Evolutionary conservation across 2,329 filamentous ascomycete genomes (phyloP).

Genomic region (Ophiostoma fasciatum): DNA sequence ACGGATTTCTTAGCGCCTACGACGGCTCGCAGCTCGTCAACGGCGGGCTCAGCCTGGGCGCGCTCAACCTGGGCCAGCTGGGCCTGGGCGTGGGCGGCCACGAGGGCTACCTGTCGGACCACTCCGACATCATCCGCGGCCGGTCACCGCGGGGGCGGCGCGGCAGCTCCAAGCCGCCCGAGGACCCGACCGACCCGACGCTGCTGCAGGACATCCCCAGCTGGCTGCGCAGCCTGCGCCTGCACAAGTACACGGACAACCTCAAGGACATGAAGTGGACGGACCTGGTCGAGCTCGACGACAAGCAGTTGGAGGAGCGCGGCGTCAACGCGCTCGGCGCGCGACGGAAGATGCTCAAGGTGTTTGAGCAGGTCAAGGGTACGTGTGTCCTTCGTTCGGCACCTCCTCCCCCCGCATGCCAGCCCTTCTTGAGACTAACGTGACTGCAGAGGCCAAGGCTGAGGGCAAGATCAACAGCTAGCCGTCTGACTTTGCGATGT

Average conservation of each 20-base stretch:
- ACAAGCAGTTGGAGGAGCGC: slow-evolving; percentile 80
- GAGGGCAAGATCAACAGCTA: too few relatives aligned
- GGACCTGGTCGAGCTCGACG: slow-evolving; percentile 80
- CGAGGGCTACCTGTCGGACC: slow-evolving; percentile 86
- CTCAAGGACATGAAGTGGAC: slow-evolving; percentile 96
- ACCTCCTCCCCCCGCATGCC: too few relatives aligned
- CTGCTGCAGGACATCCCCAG: slow-evolving; percentile 89
- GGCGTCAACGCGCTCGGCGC: slow-evolving; percentile 93
- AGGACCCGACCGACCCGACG: slow-evolving; percentile 85
- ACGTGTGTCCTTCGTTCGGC: too few relatives aligned
- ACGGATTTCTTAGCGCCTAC: slow-evolving; percentile 84
- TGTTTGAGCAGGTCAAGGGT: slow-evolving; percentile 91
- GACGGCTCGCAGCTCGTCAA: slow-evolving; percentile 57
- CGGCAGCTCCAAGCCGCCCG: slow-evolving; percentile 91
- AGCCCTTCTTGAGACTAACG: too few relatives aligned
- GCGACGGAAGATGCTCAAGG: slow-evolving; percentile 95
- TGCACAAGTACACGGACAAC: slow-evolving; percentile 99
- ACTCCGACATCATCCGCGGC: slow-evolving; percentile 80
- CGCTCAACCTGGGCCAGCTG: slow-evolving; percentile 53
- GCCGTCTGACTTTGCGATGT: too few relatives aligned
- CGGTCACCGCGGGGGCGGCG: slow-evolving; percentile 83
- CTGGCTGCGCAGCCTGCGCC: slow-evolving; percentile 84
- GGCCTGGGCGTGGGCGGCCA: slow-evolving; percentile 51
- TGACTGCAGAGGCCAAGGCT: too few relatives aligned
- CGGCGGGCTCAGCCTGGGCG: slow-evolving; percentile 45